Percentiles rank a stretch among this genome's conserved stretches.
Evolutionary conservation across 139 green algal species (phyloP).

Genomic region (Pleodorina starrii): DNA sequence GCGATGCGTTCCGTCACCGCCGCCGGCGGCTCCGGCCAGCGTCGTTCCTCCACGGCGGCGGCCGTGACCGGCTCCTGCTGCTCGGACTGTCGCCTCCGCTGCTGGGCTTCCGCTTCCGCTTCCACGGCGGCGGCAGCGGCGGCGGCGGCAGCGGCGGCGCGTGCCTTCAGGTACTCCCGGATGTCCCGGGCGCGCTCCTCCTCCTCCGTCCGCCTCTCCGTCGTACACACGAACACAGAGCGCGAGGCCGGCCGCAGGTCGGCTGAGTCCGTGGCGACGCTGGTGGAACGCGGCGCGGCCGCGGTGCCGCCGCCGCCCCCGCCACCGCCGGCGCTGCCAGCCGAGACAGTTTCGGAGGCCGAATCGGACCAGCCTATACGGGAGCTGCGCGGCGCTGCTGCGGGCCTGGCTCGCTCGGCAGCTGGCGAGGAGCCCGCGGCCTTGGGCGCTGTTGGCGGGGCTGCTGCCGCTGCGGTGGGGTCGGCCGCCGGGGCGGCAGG

Average conservation of each 20-base stretch:
- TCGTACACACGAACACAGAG: constrained; percentile 20
- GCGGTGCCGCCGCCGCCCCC: neutral
- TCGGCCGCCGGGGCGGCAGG: neutral
- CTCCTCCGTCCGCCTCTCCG: neutral
- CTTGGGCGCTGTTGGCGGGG: too few relatives aligned
- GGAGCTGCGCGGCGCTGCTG: too few relatives aligned
- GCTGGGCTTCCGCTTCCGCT: too few relatives aligned
- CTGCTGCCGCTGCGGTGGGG: neutral
- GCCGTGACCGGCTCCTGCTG: neutral
- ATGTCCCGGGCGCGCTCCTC: constrained; percentile 38
- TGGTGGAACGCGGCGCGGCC: neutral
- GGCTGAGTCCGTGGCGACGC: neutral
- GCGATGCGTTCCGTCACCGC: constrained; percentile 13
- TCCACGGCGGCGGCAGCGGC: neutral
- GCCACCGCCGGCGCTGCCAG: neutral
- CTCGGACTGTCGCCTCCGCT: too few relatives aligned
- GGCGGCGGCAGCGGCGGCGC: constrained; percentile 1
- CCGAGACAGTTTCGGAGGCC: too few relatives aligned
- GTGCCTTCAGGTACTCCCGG: constrained; percentile 12
- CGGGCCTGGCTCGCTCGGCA: too few relatives aligned
- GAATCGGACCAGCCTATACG: too few relatives aligned
- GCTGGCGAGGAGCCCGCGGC: too few relatives aligned
- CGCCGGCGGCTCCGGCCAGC: constrained; percentile 13
- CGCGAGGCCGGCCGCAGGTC: constrained; percentile 21
- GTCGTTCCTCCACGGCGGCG: neutral